These are phyloP conservation scores for Aspergillus neotritici DNA, from an alignment of 2,329 filamentous ascomycete species.

Conservation along the genomic window DNA sequence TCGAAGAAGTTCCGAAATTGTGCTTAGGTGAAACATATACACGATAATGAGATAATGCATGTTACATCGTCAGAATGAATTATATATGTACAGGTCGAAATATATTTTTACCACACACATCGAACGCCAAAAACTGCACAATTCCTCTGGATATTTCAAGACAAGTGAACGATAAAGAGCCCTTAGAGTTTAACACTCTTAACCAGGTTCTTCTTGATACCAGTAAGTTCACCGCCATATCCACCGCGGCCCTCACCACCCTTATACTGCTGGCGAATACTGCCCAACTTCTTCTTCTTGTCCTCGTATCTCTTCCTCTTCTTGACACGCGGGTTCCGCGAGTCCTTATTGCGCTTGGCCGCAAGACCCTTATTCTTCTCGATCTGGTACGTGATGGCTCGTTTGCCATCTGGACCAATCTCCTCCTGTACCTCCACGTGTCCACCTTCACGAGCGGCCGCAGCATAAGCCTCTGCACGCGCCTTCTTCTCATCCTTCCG, in stretches of 20 bases:
- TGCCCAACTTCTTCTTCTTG: slow-evolving; percentile 94
- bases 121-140: slow-evolving; percentile 11
- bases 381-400: slow-evolving; percentile 88
- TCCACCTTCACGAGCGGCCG: slow-evolving; percentile 52
- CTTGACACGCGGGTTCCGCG: slow-evolving; percentile 92
- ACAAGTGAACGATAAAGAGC: slow-evolving; percentile 10
- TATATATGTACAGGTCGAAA: slow-evolving; percentile 22
- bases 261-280: slow-evolving; percentile 79
- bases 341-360: slow-evolving; percentile 86
- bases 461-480: slow-evolving; percentile 50
- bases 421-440: slow-evolving; percentile 61
- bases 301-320: slow-evolving; percentile 94
- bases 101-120: slow-evolving; percentile 16
- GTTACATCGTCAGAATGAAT: slow-evolving; percentile 2
- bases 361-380: slow-evolving; percentile 96
- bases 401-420: slow-evolving; percentile 76
- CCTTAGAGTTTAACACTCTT: slow-evolving; percentile 83
- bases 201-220: slow-evolving; percentile 89
- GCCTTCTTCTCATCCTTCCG: slow-evolving; percentile 72
- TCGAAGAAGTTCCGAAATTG: no score
- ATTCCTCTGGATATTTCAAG: slow-evolving; percentile 10
- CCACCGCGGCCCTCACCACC: slow-evolving; percentile 77
- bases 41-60: no score
- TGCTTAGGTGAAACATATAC: no score
- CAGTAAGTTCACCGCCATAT: slow-evolving; percentile 86